Evolutionary conservation across 2,329 filamentous ascomycete species (phyloP), one percentile per base, ranked within the genome.

Genomic region (Emergomyces orientalis): DNA sequence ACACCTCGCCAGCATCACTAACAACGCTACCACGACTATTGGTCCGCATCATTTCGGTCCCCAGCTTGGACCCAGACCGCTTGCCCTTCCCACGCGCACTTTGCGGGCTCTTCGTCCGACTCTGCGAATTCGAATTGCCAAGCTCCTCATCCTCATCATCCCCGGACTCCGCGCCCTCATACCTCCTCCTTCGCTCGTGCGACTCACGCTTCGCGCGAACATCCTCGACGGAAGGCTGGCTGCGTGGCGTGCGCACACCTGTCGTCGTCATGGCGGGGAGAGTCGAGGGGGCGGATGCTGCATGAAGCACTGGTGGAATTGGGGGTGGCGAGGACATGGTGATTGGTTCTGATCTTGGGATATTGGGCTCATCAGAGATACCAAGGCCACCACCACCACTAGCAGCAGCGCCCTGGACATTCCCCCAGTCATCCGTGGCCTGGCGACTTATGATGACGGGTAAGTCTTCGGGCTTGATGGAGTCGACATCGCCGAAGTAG

Each of bases 31-130:
- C 93, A 69, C 93, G 88, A 71, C 91, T 96, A 74, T 96, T 96
- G 25, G 93, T 95, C 57, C 93, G 86, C 90, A 97, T 93, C 93
- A 97, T 97, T 75, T 97, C 93, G 59, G 91, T 94, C 1, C 91
- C 91, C 1, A 97, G 83, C 75, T 96, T 97, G 0, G 91, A 96
- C 61, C 88, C 89, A 14, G 89, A 88, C 30, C 89, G 81, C 45
- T 81, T 62, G 17, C 59, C 61, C 49, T 64, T 66, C 30, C 52
- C 58, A 3, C 77, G 79, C 45, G 83, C 79, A 49, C 79, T 65
- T 69, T 81, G 67, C 59, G 78, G 78, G 74, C 75, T 88, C 76
- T 77, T 79, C 64, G 75, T 76, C 25, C 78, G 80, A 64, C 75
- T 75, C 69, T 78, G 79, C 6, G 32, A 43, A 27, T 43, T 32